Evolutionary conservation across 2,329 filamentous ascomycete genomes (phyloP), one percentile per base, ranked within the genome.

Genomic region (Cercospora sp.): DNA sequence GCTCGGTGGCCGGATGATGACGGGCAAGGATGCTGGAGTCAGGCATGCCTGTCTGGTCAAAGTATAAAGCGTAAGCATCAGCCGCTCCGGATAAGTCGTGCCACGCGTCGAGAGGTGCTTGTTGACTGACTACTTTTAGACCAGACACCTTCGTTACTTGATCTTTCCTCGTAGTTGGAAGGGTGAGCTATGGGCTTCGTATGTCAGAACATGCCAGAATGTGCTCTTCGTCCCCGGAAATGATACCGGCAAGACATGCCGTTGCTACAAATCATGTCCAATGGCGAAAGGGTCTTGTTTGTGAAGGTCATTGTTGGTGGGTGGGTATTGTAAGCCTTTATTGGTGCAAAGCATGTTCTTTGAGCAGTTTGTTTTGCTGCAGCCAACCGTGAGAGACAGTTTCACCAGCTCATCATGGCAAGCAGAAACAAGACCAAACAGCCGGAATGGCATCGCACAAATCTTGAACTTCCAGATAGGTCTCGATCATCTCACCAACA

Each of bases 1-100:
- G 49, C 24, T 55, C 24, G 49, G 49, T 30, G 49, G 49, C 26
- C 24, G 49, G 21, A 55, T 55, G 49, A 28, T 55, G 49, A 55
- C 49, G 16, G 49, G 49, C 49, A 55, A 55, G 49, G 49, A 28
- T 55, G 49, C n/a, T n/a, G 24, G n/a, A 24, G 28, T 59, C 55
- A 59, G 55, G 55, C n/a, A 59, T 59, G 55, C 55, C 18, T 59
- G 55, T 59, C 55, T 37, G 55, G 16, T 32, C 28, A 4, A 37
- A 37, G 30, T 37, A 37, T 24, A 32, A 59, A 57, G 6, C 5
- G 28, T 57, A 57, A 57, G 53, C 55, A 21, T 18, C 16, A 59
- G 30, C 55, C 55, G 18, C 32, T 24, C 32, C 55, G 30, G 7
- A 12, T 6, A 32, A 3, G 18, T 21, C 32, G 28, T 34, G 28